Evolutionary conservation across 2,329 filamentous ascomycete species (phyloP), one percentile per base, ranked within the genome.

Genomic region (Beauveria asiatica): DNA sequence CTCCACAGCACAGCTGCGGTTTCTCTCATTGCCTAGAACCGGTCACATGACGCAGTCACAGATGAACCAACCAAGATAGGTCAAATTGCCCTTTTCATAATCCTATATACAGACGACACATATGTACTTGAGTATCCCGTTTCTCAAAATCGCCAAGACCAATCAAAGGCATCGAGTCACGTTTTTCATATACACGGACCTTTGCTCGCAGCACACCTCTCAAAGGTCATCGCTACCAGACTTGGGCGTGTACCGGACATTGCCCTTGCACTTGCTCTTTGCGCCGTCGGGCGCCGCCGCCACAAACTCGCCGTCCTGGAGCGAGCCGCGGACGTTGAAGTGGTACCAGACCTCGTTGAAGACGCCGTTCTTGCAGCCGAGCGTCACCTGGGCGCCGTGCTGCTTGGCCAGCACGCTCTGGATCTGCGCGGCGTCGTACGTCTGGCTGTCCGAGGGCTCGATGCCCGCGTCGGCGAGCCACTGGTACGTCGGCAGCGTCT

Each of bases 241-340:
- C 49, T 59, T 89, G 39, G 84, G 84, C 9, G 82, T 71, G 69
- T 90, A 90, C 67, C 82, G 82, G 69, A 92, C 83, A 3, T 83
- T 84, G 0, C 73, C 78, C 0, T 87, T 84, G 70, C 89, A 92
- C 48, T 76, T 82, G 27, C 84, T 84, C 53, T 78, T 81, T 13
- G 79, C 78, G 44, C 85, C 82, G 65, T 84, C 80, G 61, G 72
- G 79, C 46, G 80, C 75, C 2, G 81, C 71, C 16, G 85, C 72
- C 27, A 84, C 77, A 66, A 88, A 90, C 2, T 79, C 70, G 39
- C 85, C 87, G 2, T 76, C 78, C 67, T 86, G 81, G 1, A 87
- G 70, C 23, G 81, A 83, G 9, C 81, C 82, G 44, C 76, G 73
- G 37, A 82, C 75, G 62, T 87, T 83, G 76, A 83, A 89, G 68